Base-by-base conservation (phyloP, 1,284 basidiomycete genomes). In the Rhodotorula sp. region DNA sequence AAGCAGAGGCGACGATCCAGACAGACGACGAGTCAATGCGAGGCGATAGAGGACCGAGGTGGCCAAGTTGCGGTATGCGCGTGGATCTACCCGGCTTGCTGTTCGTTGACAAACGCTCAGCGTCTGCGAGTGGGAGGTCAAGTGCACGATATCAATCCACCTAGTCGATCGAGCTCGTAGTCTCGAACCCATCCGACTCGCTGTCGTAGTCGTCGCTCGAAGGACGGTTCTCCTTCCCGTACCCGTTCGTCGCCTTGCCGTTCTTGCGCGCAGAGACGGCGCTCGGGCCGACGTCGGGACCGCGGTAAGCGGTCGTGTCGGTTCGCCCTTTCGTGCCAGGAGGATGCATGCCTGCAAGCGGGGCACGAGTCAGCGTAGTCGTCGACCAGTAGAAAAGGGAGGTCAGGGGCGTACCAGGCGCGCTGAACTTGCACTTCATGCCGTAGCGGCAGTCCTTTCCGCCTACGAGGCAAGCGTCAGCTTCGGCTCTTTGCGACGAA, bases 291-390 rank as follows among this genome's bases (percentile, higher is more conserved):
- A 51, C 24, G 20, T 48, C 47, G 22, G 13, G 20, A 17, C 66
- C 55, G 15, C 30, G 30, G 44, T 52, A 67, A 3, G 66, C 56
- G 11, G 30, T 8, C 4, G 48, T 59, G 46, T 67, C 66, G 19
- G 22, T 34, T 24, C 66, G 66, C 19, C 55, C 56, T 4, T 52
- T 59, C 9, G 68, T 70, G 3, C 55, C 60, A 1, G 68, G 61
- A 1, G 64, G 68, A 36, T 70, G 68, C 58, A 70, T 66, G 2
- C 68, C 68, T 70, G 57, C 30, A 29, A 29, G 10, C 11, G 10
- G 29, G n/a, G 29, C 17, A 48, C 20, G 10, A 46, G 59, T 27
- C 9, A 34, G 19, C 10, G 11, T 2, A 22, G 4, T 24, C 20
- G 32, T 29, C 49, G 51, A n/a, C 17, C 15, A 34, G 27, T 2